phyloP scores from a whole-genome alignment of 306 rosid species.

The Lotus japonicus region DNA sequence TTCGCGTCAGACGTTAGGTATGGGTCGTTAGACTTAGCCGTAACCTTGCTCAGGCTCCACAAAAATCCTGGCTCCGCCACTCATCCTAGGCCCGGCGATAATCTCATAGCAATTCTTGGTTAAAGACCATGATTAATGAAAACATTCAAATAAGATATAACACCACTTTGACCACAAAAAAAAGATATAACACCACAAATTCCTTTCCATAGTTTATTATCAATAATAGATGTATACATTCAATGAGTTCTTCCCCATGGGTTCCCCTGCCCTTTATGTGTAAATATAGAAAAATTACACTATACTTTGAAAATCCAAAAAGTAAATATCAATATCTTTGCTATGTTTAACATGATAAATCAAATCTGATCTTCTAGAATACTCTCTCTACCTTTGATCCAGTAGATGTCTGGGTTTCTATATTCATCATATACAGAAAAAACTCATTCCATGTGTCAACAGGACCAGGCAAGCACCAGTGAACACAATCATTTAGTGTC shows the following conservation, averaged over 20 bases:
- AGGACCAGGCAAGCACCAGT: slow-evolving; percentile 97
- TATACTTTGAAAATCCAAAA: neutral
- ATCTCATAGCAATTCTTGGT: too few species aligned
- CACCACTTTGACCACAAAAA: too few species aligned
- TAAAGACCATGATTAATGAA: too few species aligned
- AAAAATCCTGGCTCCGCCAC: too few species aligned
- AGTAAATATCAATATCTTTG: neutral
- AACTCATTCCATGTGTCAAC: slow-evolving; percentile 94
- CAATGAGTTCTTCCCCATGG: neutral
- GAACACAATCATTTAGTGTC: slow-evolving; percentile 74
- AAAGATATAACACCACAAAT: too few species aligned
- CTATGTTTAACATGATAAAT: neutral
- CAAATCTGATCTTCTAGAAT: neutral
- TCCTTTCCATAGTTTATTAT: too few species aligned
- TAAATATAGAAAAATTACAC: neutral
- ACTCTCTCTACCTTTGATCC: slow-evolving; percentile 15
- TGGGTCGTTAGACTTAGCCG: too few species aligned
- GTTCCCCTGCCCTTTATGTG: neutral
- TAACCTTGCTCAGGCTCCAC: too few species aligned
- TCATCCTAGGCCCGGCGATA: too few species aligned
- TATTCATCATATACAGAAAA: slow-evolving; percentile 46
- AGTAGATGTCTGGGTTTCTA: slow-evolving; percentile 15
- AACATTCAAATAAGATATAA: too few species aligned
- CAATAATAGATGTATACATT: neutral
- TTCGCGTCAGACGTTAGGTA: too few species aligned